A percentile compares a stretch with the other conserved stretches of the same genome.
Conservation (phyloP, 202 grass and related monocot species). For the Brachypodium distachyon region DNA sequence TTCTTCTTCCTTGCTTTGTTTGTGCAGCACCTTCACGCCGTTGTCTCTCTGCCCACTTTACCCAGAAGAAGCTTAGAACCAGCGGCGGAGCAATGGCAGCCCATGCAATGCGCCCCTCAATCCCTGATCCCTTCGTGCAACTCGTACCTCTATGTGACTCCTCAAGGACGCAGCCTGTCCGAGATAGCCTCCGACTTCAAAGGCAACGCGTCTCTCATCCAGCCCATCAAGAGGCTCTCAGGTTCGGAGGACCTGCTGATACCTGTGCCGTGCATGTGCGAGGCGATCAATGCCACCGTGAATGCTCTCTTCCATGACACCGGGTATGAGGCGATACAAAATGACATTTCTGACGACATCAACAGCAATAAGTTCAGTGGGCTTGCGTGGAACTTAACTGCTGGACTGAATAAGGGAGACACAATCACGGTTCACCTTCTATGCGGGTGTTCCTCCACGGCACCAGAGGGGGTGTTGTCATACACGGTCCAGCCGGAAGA, state of each 20-base stretch:
- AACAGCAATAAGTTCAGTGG: slow-evolving; percentile 30
- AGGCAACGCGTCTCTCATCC: slow-evolving; percentile 25
- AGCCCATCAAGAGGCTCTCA: slow-evolving; percentile 10
- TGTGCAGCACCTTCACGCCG: slow-evolving; percentile 12
- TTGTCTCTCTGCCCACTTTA: not conserved
- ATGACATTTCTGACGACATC: not conserved
- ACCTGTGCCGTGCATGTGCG: slow-evolving; percentile 38
- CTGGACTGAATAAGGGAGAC: accelerated
- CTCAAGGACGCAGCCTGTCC: slow-evolving; percentile 21
- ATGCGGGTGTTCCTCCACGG: slow-evolving; percentile 35
- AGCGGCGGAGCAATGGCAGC: slow-evolving; percentile 10
- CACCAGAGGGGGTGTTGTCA: slow-evolving; percentile 21
- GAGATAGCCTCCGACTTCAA: slow-evolving; percentile 17
- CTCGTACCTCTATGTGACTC: slow-evolving; percentile 49
- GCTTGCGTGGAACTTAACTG: slow-evolving; percentile 27
- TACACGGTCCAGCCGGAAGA: slow-evolving; percentile 39
- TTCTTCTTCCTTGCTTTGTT: slow-evolving; percentile 34
- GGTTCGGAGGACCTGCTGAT: slow-evolving; percentile 31
- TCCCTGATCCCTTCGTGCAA: slow-evolving; percentile 22
- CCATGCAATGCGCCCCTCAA: slow-evolving; percentile 13
- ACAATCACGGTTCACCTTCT: slow-evolving; percentile 23
- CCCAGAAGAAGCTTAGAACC: not conserved
- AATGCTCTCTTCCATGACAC: slow-evolving; percentile 39
- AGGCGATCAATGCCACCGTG: not conserved
- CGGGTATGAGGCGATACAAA: not conserved